Conservation (phyloP, 306 rosid species). For the Vicia villosa region DNA sequence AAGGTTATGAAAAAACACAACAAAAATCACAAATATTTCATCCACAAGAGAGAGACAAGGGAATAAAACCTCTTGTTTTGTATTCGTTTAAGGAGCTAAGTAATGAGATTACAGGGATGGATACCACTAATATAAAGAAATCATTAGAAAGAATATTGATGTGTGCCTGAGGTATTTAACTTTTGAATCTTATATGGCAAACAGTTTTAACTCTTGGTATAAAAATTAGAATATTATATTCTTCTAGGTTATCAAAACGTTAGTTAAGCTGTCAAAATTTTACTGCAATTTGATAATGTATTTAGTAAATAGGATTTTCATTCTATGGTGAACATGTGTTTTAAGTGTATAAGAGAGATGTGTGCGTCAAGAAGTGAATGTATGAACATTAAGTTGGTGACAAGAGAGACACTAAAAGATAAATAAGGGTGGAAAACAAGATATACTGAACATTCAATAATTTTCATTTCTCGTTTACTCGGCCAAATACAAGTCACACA, state of each 20-base stretch:
- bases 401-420: not conserved
- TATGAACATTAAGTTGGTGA: not conserved
- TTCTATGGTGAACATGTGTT: not conserved
- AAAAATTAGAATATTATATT: not conserved
- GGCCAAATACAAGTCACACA: not conserved
- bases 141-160: not conserved
- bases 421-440: slow-evolving; percentile 3
- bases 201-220: not conserved
- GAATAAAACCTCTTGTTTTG: not conserved
- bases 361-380: not conserved
- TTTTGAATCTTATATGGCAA: not conserved
- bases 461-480: not conserved
- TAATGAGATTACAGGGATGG: not conserved
- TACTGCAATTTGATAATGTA: not conserved
- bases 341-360: not conserved
- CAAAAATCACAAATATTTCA: slow-evolving; percentile 2
- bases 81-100: not conserved
- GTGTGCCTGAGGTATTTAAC: not conserved
- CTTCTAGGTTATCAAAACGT: not conserved
- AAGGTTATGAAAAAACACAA: slow-evolving; percentile 1
- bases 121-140: not conserved
- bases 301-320: not conserved
- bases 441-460: not conserved
- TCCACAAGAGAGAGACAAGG: not conserved
- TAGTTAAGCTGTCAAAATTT: not conserved